These are phyloP conservation scores for Arachnomyces sp. DNA, from an alignment of 2,329 filamentous ascomycete species.

Conservation along the genomic window DNA sequence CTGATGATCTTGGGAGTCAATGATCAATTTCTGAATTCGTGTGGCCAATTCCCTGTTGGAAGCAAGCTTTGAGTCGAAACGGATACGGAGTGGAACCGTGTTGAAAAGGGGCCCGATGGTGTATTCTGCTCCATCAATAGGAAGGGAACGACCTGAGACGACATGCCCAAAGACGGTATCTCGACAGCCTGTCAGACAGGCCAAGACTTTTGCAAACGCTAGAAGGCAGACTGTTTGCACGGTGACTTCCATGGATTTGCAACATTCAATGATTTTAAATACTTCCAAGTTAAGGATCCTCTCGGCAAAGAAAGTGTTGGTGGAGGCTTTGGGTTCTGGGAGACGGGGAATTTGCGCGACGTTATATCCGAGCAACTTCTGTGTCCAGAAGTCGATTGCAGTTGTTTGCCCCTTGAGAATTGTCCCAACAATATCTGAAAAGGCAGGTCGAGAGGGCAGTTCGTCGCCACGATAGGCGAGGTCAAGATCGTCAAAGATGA, in stretches of 20 bases:
- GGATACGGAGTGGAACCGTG: conserved; percentile 42
- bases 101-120: conserved; percentile 51
- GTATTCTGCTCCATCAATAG: conserved; percentile 38
- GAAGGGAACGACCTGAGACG: conserved; percentile 44
- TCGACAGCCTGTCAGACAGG: conserved; percentile 21
- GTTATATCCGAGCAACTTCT: conserved; percentile 17
- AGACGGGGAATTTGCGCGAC: conserved; percentile 16
- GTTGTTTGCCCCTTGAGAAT: conserved; percentile 42
- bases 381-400: conserved; percentile 27
- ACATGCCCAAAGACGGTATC: conserved; percentile 43
- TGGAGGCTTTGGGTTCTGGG: conserved; percentile 3
- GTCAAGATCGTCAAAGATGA: conserved; percentile 49
- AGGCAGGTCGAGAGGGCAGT: conserved; percentile 13
- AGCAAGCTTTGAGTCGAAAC: conserved; percentile 29
- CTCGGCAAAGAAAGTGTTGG: conserved; percentile 16
- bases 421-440: conserved; percentile 46
- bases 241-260: conserved; percentile 22
- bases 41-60: conserved; percentile 32
- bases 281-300: conserved; percentile 14
- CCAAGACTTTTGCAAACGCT: conserved; percentile 24
- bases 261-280: conserved; percentile 12
- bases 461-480: conserved; percentile 48
- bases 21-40: conserved; percentile 39
- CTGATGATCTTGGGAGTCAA: conserved; percentile 39
- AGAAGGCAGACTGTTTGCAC: conserved; percentile 23